Base-by-base conservation (phyloP, 345 rosid genomes). In the Eutrema heterophyllum region DNA sequence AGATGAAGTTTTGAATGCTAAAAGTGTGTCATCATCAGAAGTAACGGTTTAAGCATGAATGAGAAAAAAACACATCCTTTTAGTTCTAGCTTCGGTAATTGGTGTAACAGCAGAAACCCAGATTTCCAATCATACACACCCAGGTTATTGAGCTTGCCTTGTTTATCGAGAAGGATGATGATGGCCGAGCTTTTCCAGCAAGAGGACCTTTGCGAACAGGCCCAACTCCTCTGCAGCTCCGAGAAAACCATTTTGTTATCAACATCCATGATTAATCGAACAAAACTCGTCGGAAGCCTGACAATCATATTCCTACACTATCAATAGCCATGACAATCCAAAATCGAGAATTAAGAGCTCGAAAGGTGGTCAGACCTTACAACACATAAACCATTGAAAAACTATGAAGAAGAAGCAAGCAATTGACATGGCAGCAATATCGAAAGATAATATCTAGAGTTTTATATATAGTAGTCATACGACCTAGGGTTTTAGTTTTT, bases 131-230 rank as follows among this genome's bases (percentile, higher is more conserved):
- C 80, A 81, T 73, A 81, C 15, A 18, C 21, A 75, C 81, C 87
- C 87, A 77, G 82, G 84, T 83, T 79, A 18, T 78, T 73, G 79
- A 83, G 97, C 98, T 90, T 96, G 97, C 99, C 99, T 96, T 96
- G 79, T 92, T 86, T 75, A 87, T 91, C 0, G 89, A 38, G 68
- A 78, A 80, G 26, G 84, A 79, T 16, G 97, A 85, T 77, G 98
- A 83, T 79, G 91, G 87, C 55, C 88, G 89, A 54, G 94, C 64
- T 78, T 80, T 86, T 41, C 91, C 81, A 50, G 84, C 79, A 10
- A 96, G 89, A 78, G 93, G 94, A 78, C 89, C 96, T 75, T 83
- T 88, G 27, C 75, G 94, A 80, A 49, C 80, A 26, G 85, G 62
- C 65, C 88, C 92, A 21, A 72, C 16, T 83, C 87, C 83, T 87